Percentiles rank a stretch among this genome's conserved stretches.
Evolutionary conservation across 202 grass and related monocot genomes (phyloP).

Genomic region (Schoenoplectus triqueter): DNA sequence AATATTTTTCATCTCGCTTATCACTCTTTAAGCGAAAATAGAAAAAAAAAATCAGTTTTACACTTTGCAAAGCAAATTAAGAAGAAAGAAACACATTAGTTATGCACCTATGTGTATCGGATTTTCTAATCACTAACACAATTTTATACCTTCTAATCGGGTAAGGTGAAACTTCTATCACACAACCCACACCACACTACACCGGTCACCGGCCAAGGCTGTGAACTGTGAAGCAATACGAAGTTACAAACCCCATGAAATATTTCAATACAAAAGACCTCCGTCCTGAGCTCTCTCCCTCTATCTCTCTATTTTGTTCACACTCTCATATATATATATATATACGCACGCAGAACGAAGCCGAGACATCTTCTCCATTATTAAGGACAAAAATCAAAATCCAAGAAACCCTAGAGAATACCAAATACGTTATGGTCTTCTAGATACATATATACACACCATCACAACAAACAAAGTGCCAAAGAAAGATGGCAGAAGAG

Average conservation of each 20-base stretch:
- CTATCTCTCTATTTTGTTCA: background rate
- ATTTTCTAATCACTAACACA: background rate
- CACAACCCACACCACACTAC: background rate
- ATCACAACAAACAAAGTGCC: background rate
- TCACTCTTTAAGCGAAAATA: background rate
- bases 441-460: background rate
- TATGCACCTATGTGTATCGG: background rate
- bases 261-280: slow-evolving; percentile 24
- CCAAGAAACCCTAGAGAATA: slow-evolving; percentile 26
- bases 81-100: background rate
- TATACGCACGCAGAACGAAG: background rate
- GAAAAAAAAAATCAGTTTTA: background rate
- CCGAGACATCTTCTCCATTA: slow-evolving; percentile 20
- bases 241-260: slow-evolving; percentile 18
- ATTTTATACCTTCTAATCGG: background rate
- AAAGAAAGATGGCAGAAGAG: slow-evolving; percentile 21
- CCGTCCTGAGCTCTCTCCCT: background rate
- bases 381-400: slow-evolving; percentile 21
- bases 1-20: background rate
- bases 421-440: slow-evolving; percentile 20
- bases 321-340: background rate
- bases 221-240: slow-evolving; percentile 10
- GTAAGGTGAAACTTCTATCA: slow-evolving; percentile 8
- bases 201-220: background rate
- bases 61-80: background rate